Conservation (phyloP, 495 filamentous ascomycete genomes). For the Neurospora sp. region DNA sequence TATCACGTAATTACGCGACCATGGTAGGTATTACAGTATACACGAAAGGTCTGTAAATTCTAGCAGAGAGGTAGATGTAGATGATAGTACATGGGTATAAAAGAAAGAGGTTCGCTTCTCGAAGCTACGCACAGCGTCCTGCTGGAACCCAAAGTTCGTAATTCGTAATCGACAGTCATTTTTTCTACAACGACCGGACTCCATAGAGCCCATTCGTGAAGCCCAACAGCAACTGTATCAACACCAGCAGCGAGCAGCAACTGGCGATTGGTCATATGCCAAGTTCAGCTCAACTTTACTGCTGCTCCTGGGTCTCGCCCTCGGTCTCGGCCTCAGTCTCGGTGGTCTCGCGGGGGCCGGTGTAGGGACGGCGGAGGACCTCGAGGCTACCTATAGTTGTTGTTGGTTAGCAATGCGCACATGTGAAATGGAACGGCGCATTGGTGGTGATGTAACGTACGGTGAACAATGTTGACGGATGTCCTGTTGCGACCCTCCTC, state of each 20-base stretch:
- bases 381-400: conserved; percentile 43
- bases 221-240: background rate
- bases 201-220: background rate
- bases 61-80: background rate
- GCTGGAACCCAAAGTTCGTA: background rate
- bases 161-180: background rate
- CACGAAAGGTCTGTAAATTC: background rate
- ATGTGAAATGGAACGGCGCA: background rate
- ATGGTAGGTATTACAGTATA: background rate
- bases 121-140: background rate
- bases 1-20: background rate
- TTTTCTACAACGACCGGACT: background rate
- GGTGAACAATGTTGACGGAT: conserved; percentile 56
- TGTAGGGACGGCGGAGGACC: conserved; percentile 34
- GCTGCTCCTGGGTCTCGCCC: background rate
- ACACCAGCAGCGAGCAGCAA: background rate
- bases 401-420: conserved; percentile 5
- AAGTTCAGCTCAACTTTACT: no score
- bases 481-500: conserved; percentile 50
- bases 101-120: background rate
- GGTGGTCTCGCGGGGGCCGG: background rate
- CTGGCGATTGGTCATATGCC: background rate
- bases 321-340: background rate
- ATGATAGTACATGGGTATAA: background rate
- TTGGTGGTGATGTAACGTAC: conserved; percentile 40